These are phyloP conservation scores for Myxozyma nipponensis DNA, from an alignment of 805 yeast species.

Conservation along the genomic window DNA sequence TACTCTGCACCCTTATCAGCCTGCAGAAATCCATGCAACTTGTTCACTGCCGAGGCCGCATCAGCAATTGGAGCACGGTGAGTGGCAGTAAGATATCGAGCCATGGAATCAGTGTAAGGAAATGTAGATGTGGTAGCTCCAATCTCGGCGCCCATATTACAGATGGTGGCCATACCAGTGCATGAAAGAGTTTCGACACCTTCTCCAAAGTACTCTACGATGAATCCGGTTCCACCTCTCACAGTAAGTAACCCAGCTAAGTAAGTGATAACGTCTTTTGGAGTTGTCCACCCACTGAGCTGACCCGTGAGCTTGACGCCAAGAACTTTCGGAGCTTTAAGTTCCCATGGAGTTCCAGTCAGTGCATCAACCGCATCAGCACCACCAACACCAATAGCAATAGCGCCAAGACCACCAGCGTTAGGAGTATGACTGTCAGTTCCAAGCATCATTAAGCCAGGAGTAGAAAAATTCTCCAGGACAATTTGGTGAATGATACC, in stretches of 20 bases:
- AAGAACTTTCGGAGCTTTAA: slow-evolving; percentile 91
- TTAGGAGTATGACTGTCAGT: slow-evolving; percentile 98
- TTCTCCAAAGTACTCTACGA: slow-evolving; percentile 93
- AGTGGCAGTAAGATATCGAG: slow-evolving; percentile 80
- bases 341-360: slow-evolving; percentile 94
- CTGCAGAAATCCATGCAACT: slow-evolving; percentile 53
- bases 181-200: slow-evolving; percentile 91
- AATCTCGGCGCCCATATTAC: slow-evolving; percentile 99
- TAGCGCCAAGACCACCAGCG: slow-evolving; percentile 97
- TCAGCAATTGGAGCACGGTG: slow-evolving; percentile 81
- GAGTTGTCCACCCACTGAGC: slow-evolving; percentile 93
- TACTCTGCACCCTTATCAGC: slow-evolving; percentile 94
- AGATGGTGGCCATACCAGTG: slow-evolving; percentile 99
- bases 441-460: slow-evolving; percentile 94
- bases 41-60: slow-evolving; percentile 64
- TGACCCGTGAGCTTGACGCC: slow-evolving; percentile 94
- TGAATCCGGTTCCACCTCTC: slow-evolving; percentile 96
- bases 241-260: slow-evolving; percentile 93
- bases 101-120: slow-evolving; percentile 93
- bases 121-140: slow-evolving; percentile 97
- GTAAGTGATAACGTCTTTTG: slow-evolving; percentile 91
- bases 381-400: slow-evolving; percentile 99
- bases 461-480: slow-evolving; percentile 93
- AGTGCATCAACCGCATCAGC: slow-evolving; percentile 98
- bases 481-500: slow-evolving; percentile 98